A percentile compares a stretch with the other conserved stretches of the same genome.
Evolutionary conservation across 345 rosid genomes (phyloP).

Genomic region (Bruguiera gymnorhiza): DNA sequence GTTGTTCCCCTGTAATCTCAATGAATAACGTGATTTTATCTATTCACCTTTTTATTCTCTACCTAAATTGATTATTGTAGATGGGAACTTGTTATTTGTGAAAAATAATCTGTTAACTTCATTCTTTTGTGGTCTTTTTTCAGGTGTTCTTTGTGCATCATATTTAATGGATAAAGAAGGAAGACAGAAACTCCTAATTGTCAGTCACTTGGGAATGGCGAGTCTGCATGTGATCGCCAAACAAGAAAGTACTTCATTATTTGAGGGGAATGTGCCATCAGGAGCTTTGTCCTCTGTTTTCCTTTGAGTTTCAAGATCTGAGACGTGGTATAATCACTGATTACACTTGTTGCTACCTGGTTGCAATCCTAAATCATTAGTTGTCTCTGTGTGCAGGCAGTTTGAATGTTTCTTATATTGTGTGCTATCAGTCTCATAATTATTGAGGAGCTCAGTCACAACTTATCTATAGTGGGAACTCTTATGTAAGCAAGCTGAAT

Average conservation of each 20-base stretch:
- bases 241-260: conserved; percentile 6
- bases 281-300: background rate
- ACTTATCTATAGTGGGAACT: conserved; percentile 63
- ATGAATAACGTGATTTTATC: no score
- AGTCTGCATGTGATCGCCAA: conserved; percentile 20
- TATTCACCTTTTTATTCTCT: no score
- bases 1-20: no score
- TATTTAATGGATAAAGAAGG: conserved; percentile 68
- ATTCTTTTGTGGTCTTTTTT: background rate
- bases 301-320: background rate
- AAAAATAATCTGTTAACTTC: background rate
- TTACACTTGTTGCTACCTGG: background rate
- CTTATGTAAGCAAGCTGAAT: conserved; percentile 42
- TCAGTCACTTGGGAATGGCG: conserved; percentile 75
- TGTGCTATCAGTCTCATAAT: conserved; percentile 51
- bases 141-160: conserved; percentile 61
- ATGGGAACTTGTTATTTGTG: background rate
- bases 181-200: conserved; percentile 57
- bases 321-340: background rate
- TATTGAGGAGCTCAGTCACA: conserved; percentile 58
- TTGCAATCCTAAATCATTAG: background rate
- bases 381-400: conserved; percentile 44
- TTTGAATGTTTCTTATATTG: conserved; percentile 57
- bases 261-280: background rate
- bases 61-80: no score